phyloP scores from a whole-genome alignment of 2,329 filamentous ascomycete genomes.

The Calonectria pseudoreteaudii region DNA sequence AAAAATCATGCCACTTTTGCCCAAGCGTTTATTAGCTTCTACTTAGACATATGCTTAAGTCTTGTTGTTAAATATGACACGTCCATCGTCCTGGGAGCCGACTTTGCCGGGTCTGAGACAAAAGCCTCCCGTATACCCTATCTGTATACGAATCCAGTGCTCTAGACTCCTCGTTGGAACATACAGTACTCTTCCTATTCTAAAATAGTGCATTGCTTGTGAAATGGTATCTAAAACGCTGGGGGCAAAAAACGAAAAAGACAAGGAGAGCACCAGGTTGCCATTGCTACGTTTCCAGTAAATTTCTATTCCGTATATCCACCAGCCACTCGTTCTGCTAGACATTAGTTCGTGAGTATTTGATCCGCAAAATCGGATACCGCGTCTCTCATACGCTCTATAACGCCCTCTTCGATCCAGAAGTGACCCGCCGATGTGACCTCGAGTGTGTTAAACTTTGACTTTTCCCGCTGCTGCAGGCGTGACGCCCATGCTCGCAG shows the following conservation, averaged over 20 bases:
- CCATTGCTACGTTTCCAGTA: background rate
- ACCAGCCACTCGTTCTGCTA: background rate
- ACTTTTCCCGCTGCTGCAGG: conserved; percentile 57
- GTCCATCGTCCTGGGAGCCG: background rate
- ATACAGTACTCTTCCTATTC: background rate
- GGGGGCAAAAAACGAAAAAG: background rate
- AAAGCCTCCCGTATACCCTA: no score
- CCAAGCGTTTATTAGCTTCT: background rate
- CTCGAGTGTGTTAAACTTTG: conserved; percentile 61
- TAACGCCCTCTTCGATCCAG: conserved; percentile 67
- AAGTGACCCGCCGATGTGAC: conserved; percentile 71
- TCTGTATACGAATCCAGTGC: background rate
- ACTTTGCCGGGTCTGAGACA: background rate
- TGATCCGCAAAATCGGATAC: conserved; percentile 44
- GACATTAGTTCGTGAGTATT: conserved; percentile 26
- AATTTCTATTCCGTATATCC: background rate
- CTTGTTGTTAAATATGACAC: background rate
- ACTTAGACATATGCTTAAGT: background rate
- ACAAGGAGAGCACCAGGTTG: background rate
- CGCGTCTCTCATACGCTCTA: conserved; percentile 45
- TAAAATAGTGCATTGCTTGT: background rate
- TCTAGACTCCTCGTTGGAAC: no score
- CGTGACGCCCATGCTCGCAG: conserved; percentile 74
- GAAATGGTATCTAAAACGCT: conserved; percentile 1
- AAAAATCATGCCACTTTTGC: background rate